Evolutionary conservation across 164 flowering plant genomes (phyloP).

Genomic region (Houttuynia cordata): DNA sequence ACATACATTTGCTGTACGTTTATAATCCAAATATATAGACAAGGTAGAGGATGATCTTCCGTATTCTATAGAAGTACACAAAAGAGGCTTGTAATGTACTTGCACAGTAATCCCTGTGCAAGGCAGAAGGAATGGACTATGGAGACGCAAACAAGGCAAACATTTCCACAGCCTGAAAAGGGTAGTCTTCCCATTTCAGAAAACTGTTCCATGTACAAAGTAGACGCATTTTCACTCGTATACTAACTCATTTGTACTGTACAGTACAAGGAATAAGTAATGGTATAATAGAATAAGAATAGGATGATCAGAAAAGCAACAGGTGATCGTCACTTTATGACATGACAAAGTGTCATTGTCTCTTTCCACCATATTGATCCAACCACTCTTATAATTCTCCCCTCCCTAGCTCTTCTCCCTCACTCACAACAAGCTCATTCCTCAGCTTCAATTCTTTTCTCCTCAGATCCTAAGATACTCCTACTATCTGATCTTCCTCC

Average conservation of each 20-base stretch:
- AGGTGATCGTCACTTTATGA: constrained; percentile 20
- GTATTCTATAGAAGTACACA: background rate
- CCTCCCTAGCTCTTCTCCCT: background rate
- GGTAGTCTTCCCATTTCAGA: background rate
- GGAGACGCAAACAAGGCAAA: background rate
- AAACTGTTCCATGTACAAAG: background rate
- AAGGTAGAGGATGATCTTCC: background rate
- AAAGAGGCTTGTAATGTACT: background rate
- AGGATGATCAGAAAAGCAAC: constrained; percentile 9
- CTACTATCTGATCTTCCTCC: constrained; percentile 5
- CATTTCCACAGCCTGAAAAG: background rate
- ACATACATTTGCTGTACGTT: background rate
- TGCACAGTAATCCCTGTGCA: background rate
- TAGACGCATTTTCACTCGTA: background rate
- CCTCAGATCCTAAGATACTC: background rate
- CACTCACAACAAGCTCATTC: constrained; percentile 5
- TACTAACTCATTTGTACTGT: background rate
- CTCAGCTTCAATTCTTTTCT: background rate
- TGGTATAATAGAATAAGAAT: background rate
- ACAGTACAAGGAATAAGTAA: constrained; percentile 1
- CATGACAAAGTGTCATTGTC: constrained; percentile 20
- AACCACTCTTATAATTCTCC: constrained; percentile 22
- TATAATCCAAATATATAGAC: background rate
- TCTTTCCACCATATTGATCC: constrained; percentile 16
- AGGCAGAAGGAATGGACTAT: background rate